Evolutionary conservation across 2,329 filamentous ascomycete species (phyloP).

Genomic region (Colletotrichum simmondsii): DNA sequence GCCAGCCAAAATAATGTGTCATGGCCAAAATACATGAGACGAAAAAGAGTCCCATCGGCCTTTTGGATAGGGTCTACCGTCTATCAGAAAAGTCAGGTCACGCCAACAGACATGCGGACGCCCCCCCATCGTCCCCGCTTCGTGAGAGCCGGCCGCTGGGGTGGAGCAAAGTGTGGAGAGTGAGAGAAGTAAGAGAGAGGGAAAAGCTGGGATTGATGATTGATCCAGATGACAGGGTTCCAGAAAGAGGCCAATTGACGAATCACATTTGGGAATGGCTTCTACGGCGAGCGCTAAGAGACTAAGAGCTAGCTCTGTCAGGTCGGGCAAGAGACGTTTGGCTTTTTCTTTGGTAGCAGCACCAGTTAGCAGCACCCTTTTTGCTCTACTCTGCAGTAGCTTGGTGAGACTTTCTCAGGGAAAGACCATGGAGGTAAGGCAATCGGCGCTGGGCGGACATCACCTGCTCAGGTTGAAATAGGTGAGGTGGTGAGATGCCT

Average conservation of each 20-base stretch:
- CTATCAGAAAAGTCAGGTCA: constrained; percentile 6
- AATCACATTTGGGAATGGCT: constrained; percentile 18
- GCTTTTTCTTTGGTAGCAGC: neutral
- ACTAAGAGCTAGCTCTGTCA: neutral
- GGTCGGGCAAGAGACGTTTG: neutral
- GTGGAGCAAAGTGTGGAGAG: constrained; percentile 9
- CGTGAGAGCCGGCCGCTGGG: neutral
- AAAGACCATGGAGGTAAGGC: neutral
- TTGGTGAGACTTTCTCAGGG: neutral
- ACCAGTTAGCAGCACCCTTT: neutral
- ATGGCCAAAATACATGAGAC: neutral
- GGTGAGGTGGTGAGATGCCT: neutral
- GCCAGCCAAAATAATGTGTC: neutral
- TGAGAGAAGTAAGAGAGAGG: neutral
- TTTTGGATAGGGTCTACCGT: neutral
- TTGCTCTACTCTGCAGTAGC: neutral
- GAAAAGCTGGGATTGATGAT: neutral
- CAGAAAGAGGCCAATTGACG: constrained; percentile 28
- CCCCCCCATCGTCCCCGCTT: neutral
- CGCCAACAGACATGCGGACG: neutral
- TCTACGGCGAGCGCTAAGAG: constrained; percentile 19
- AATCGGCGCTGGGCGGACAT: neutral
- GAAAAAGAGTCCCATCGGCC: neutral
- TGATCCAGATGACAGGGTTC: constrained; percentile 19
- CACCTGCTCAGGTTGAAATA: neutral